Percentiles rank a stretch among this genome's conserved stretches.
Conservation (phyloP, 345 rosid genomes). For the Nasturtium officinale region DNA sequence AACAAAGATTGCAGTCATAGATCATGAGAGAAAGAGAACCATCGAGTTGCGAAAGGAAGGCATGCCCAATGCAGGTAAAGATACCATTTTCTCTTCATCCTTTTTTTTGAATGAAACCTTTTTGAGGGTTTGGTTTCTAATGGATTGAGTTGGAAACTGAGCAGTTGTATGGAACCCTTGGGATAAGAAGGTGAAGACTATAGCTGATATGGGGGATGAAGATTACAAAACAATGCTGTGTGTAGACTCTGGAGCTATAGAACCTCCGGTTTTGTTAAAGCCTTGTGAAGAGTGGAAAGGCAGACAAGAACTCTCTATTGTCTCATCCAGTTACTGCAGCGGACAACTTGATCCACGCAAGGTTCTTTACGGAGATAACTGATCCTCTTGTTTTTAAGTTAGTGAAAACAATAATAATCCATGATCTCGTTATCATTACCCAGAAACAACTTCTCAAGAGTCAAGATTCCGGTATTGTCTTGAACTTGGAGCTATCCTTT, state of each 20-base stretch:
- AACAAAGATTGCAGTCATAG: constrained; percentile 86
- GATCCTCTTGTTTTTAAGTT: constrained; percentile 21
- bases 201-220: constrained; percentile 82
- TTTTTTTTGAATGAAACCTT: neutral
- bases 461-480: constrained; percentile 16
- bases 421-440: constrained; percentile 19
- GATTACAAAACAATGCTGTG: constrained; percentile 86
- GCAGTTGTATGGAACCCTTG: constrained; percentile 96
- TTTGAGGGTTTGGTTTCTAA: constrained; percentile 1
- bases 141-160: constrained; percentile 24
- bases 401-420: constrained; percentile 34
- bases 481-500: constrained; percentile 30
- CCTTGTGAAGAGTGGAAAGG: constrained; percentile 94
- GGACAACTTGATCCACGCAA: constrained; percentile 91
- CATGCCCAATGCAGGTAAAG: constrained; percentile 82
- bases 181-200: constrained; percentile 81
- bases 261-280: constrained; percentile 65
- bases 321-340: constrained; percentile 95
- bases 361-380: constrained; percentile 66
- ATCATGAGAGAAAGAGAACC: constrained; percentile 95
- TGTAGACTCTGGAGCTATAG: constrained; percentile 80
- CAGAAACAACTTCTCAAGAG: constrained; percentile 15
- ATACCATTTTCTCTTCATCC: neutral
- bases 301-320: constrained; percentile 80
- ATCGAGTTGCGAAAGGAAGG: constrained; percentile 82